These are phyloP conservation scores for Vaccinium myrtillus DNA, from an alignment of 148 eudicot genomes.

Conservation along the genomic window DNA sequence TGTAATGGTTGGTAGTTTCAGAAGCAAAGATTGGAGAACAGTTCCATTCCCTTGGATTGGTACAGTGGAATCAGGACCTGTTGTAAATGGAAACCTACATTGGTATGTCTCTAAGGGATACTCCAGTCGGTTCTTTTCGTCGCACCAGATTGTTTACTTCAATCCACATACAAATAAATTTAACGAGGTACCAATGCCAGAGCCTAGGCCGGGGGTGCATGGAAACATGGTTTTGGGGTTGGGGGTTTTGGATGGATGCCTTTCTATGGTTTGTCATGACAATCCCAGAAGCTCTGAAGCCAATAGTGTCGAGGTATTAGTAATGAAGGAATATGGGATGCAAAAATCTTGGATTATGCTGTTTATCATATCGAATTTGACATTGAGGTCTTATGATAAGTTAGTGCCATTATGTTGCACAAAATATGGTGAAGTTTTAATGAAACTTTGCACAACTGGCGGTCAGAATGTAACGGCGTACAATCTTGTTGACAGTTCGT, in stretches of 20 bases:
- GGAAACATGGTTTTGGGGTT: background rate
- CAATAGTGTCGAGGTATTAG: background rate
- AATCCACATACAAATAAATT: background rate
- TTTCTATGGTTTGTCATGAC: background rate
- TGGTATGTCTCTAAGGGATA: background rate
- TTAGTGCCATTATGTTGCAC: background rate
- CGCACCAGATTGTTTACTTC: background rate
- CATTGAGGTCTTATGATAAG: background rate
- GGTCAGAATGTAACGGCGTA: background rate
- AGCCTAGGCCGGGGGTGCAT: background rate
- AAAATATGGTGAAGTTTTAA: background rate
- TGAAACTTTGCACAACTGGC: background rate
- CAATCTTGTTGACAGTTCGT: background rate
- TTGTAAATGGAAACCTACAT: background rate
- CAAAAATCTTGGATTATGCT: background rate
- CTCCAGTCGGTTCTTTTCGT: no score
- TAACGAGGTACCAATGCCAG: background rate
- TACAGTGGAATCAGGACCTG: background rate
- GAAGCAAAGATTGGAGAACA: background rate
- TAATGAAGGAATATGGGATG: constrained; percentile 9
- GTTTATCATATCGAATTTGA: background rate
- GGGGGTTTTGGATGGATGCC: background rate
- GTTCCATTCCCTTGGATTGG: background rate
- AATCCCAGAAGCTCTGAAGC: background rate
- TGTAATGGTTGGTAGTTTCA: background rate